These are phyloP conservation scores for Actinomortierella ambigua DNA, from an alignment of 371 early-diverging fungal species.

Conservation along the genomic window DNA sequence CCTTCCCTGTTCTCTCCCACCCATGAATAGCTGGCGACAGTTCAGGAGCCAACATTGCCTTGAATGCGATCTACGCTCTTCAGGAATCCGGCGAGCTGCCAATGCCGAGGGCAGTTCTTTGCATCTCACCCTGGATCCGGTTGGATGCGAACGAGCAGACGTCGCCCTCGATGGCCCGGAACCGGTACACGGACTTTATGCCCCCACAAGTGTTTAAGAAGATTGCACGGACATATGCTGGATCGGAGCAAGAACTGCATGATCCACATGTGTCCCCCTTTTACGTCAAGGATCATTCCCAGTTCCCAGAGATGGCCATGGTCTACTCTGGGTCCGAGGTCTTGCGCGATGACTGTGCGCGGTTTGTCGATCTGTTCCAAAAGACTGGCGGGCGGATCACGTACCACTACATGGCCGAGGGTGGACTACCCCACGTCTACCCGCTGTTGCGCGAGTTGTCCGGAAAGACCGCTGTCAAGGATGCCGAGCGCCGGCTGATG, in stretches of 20 bases:
- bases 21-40: conserved; percentile 28
- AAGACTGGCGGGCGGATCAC: conserved; percentile 35
- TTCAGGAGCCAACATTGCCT: conserved; percentile 28
- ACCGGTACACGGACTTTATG: conserved; percentile 41
- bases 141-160: conserved; percentile 27
- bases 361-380: conserved; percentile 42
- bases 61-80: conserved; percentile 38
- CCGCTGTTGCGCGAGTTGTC: conserved; percentile 27
- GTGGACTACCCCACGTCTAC: conserved; percentile 34
- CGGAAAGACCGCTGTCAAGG: conserved; percentile 44
- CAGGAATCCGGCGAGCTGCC: conserved; percentile 27
- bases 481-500: conserved; percentile 44
- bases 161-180: conserved; percentile 44
- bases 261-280: conserved; percentile 43
- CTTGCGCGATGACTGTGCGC: conserved; percentile 33
- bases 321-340: conserved; percentile 33
- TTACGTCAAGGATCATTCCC: conserved; percentile 43
- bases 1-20: background rate
- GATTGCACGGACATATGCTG: conserved; percentile 38
- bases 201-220: conserved; percentile 45
- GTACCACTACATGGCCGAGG: conserved; percentile 45
- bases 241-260: conserved; percentile 17
- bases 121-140: conserved; percentile 44
- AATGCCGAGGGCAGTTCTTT: conserved; percentile 39
- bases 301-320: conserved; percentile 41